Conservation (phyloP, 768 basidiomycete species). For the Amanita thiersii region DNA sequence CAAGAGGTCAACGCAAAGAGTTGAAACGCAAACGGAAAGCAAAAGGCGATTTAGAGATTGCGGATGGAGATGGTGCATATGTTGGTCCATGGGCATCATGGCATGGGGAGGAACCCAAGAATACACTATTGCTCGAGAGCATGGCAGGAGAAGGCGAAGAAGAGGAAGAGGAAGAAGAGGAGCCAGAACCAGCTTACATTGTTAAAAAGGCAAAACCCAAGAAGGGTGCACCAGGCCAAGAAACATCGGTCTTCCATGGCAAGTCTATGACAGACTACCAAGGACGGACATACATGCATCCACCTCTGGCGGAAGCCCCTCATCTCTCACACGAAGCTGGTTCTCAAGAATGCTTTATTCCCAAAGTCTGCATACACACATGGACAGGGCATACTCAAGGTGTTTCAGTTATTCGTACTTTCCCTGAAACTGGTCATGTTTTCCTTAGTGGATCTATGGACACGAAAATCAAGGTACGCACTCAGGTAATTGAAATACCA, state of each 20-base stretch:
- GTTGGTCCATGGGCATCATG: slow-evolving; percentile 93
- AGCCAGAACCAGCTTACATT: slow-evolving; percentile 47
- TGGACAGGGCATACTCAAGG: slow-evolving; percentile 98
- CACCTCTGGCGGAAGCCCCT: slow-evolving; percentile 83
- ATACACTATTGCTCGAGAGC: slow-evolving; percentile 54
- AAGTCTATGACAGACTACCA: slow-evolving; percentile 96
- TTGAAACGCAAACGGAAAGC: slow-evolving; percentile 78
- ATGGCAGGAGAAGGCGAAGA: slow-evolving; percentile 54
- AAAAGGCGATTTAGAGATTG: slow-evolving; percentile 76
- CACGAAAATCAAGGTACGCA: slow-evolving; percentile 87
- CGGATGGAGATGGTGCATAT: slow-evolving; percentile 88
- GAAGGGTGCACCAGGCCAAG: slow-evolving; percentile 75
- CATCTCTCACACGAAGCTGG: slow-evolving; percentile 74
- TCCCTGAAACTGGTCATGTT: slow-evolving; percentile 90
- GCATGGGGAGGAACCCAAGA: slow-evolving; percentile 70
- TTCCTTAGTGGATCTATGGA: slow-evolving; percentile 95
- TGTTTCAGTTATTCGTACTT: slow-evolving; percentile 87
- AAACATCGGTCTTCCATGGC: slow-evolving; percentile 94
- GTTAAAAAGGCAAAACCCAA: slow-evolving; percentile 75
- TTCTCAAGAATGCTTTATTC: slow-evolving; percentile 87
- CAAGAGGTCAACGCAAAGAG: slow-evolving; percentile 59
- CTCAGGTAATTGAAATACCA: background rate
- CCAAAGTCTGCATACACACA: slow-evolving; percentile 92
- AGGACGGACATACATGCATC: slow-evolving; percentile 96
- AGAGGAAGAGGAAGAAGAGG: slow-evolving; percentile 58